phyloP scores from a whole-genome alignment of 2,329 filamentous ascomycete species.

The Trichoderma sp. region DNA sequence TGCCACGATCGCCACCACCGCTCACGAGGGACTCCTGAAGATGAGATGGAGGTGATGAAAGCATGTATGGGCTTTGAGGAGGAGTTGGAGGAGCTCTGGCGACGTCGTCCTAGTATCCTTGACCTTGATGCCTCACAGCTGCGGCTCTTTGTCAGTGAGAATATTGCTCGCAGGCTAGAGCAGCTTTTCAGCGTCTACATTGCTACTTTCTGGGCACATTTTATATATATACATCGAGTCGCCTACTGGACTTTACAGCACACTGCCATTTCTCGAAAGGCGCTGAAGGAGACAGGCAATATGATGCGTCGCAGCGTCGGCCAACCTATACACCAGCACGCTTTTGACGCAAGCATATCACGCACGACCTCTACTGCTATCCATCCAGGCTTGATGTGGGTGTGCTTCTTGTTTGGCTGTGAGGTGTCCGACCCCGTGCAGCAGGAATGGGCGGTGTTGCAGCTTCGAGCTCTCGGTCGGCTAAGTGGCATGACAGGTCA shows the following conservation, averaged over 20 bases:
- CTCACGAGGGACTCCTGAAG: conserved; percentile 2
- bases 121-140: neutral
- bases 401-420: conserved; percentile 4
- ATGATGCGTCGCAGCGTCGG: conserved; percentile 10
- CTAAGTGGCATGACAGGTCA: neutral
- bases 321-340: conserved; percentile 5
- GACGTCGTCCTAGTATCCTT: neutral
- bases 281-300: neutral
- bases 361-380: neutral
- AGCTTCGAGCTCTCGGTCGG: conserved; percentile 1
- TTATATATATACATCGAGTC: conserved; percentile 7
- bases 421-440: neutral
- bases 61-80: conserved; percentile 5
- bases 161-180: neutral
- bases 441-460: conserved; percentile 8
- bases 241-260: conserved; percentile 6
- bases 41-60: conserved; percentile 9
- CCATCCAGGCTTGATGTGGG: conserved; percentile 14
- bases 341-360: neutral
- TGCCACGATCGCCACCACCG: conserved; percentile 12
- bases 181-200: conserved; percentile 10
- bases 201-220: neutral
- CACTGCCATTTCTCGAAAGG: neutral
- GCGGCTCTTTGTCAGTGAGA: neutral
- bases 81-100: neutral